phyloP scores from a whole-genome alignment of 2,329 filamentous ascomycete species.

The Drechmeria coniospora region DNA sequence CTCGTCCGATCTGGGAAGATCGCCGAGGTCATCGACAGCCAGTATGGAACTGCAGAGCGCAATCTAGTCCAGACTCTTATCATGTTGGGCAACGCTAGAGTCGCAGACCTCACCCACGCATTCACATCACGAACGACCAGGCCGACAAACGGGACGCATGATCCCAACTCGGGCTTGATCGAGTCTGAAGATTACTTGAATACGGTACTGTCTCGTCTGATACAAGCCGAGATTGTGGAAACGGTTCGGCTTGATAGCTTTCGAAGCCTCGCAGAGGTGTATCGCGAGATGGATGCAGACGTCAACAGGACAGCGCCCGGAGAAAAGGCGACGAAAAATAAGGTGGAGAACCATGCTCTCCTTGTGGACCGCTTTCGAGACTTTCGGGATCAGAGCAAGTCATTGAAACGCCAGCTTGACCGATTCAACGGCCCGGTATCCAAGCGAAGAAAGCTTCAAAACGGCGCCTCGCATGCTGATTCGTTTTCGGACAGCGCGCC shows the following conservation, averaged over 20 bases:
- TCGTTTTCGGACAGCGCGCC: conserved; percentile 19
- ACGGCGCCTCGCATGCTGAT: conserved; percentile 22
- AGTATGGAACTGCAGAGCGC: conserved; percentile 60
- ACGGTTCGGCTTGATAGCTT: conserved; percentile 43
- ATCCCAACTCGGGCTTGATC: conserved; percentile 19
- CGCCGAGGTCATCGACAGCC: conserved; percentile 55
- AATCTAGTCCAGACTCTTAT: conserved; percentile 62
- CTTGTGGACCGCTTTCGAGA: conserved; percentile 37
- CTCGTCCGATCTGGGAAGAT: conserved; percentile 72
- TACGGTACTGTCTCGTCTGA: conserved; percentile 33
- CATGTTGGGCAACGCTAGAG: conserved; percentile 59
- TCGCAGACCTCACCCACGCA: conserved; percentile 53
- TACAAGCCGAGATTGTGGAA: conserved; percentile 53
- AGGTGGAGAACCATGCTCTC: conserved; percentile 42
- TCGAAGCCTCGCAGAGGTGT: conserved; percentile 44
- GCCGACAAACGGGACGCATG: conserved; percentile 18
- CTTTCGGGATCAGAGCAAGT: conserved; percentile 35
- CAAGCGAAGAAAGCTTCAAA: conserved; percentile 41
- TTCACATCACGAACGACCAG: conserved; percentile 30
- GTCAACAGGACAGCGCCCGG: conserved; percentile 33
- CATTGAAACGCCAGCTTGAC: conserved; percentile 36
- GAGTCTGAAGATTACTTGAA: conserved; percentile 33
- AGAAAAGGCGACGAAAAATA: conserved; percentile 41
- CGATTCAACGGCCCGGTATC: conserved; percentile 20
- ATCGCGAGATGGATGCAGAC: conserved; percentile 46